A percentile compares a stretch with the other conserved stretches of the same genome.
Evolutionary conservation across 2,329 filamentous ascomycete genomes (phyloP).

Genomic region (Fusarium pseudoanthophilum): DNA sequence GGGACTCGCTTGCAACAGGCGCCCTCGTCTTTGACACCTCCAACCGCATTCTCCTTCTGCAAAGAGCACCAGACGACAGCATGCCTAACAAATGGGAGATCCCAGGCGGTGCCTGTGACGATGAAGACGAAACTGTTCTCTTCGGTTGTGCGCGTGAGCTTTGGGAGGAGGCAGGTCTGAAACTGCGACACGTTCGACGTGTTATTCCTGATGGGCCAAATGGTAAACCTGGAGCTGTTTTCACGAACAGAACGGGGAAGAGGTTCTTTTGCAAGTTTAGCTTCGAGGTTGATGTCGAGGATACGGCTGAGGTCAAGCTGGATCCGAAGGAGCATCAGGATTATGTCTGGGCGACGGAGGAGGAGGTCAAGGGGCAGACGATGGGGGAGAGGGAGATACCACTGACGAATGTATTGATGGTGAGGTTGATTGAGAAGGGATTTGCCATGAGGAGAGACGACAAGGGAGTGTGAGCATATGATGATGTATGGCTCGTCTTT

Average conservation of each 20-base stretch:
- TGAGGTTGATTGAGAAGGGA: constrained; percentile 45
- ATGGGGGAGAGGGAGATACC: constrained; percentile 46
- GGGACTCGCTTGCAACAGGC: constrained; percentile 48
- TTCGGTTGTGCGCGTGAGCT: constrained; percentile 59
- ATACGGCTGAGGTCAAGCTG: constrained; percentile 44
- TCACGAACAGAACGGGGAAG: constrained; percentile 50
- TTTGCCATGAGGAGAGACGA: constrained; percentile 44
- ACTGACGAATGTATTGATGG: constrained; percentile 46
- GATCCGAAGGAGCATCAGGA: constrained; percentile 56
- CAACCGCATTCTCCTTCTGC: constrained; percentile 56
- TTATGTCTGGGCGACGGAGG: constrained; percentile 54
- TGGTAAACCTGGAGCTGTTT: constrained; percentile 42
- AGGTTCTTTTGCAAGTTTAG: constrained; percentile 47
- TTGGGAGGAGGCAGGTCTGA: constrained; percentile 58
- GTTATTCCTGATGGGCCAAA: constrained; percentile 45
- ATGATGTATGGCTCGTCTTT: not conserved
- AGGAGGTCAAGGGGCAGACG: constrained; percentile 48
- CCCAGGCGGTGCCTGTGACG: constrained; percentile 61
- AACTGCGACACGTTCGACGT: constrained; percentile 44
- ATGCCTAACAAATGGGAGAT: constrained; percentile 60
- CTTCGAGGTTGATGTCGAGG: constrained; percentile 52
- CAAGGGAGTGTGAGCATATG: not conserved
- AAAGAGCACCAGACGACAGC: constrained; percentile 57
- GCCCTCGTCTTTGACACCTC: constrained; percentile 51
- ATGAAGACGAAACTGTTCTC: constrained; percentile 54